Conservation (phyloP, 768 basidiomycete species). For the Hortiboletus campestris region DNA sequence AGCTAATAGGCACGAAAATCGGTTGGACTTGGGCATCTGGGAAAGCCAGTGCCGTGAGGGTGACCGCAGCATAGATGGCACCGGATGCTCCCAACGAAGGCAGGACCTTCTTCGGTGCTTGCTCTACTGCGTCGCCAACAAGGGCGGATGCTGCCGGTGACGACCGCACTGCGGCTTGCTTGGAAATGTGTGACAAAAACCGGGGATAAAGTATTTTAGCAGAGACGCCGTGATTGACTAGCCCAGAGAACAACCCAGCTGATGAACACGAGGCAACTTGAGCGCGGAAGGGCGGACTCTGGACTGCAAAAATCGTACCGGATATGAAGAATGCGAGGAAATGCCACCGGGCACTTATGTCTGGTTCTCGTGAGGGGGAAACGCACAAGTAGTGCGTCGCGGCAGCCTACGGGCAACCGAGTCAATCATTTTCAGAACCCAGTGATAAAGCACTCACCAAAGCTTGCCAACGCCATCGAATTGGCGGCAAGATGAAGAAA, state of each 20-base stretch:
- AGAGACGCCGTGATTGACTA: conserved; percentile 71
- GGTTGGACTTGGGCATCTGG: conserved; percentile 76
- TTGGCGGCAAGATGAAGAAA: conserved; percentile 75
- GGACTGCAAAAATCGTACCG: conserved; percentile 39
- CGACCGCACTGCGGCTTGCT: conserved; percentile 38
- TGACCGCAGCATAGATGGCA: conserved; percentile 77
- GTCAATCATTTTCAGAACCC: not conserved
- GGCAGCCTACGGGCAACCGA: conserved; percentile 47
- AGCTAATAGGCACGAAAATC: conserved; percentile 74
- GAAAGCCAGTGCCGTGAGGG: conserved; percentile 75
- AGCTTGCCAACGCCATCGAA: conserved; percentile 77
- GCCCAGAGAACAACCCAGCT: conserved; percentile 80
- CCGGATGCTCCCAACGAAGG: conserved; percentile 84
- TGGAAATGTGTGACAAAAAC: conserved; percentile 55
- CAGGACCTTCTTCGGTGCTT: conserved; percentile 42
- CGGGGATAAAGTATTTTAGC: conserved; percentile 74
- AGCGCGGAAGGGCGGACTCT: not conserved
- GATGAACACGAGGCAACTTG: not conserved
- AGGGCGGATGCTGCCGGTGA: conserved; percentile 48
- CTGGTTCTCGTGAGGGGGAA: conserved; percentile 45
- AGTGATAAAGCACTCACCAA: conserved; percentile 49
- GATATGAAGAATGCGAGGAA: conserved; percentile 81
- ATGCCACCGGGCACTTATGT: conserved; percentile 72
- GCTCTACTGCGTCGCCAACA: conserved; percentile 36
- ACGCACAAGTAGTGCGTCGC: conserved; percentile 57